These are phyloP conservation scores for Echites panduratus DNA, from an alignment of 257 asterid species.

Conservation along the genomic window DNA sequence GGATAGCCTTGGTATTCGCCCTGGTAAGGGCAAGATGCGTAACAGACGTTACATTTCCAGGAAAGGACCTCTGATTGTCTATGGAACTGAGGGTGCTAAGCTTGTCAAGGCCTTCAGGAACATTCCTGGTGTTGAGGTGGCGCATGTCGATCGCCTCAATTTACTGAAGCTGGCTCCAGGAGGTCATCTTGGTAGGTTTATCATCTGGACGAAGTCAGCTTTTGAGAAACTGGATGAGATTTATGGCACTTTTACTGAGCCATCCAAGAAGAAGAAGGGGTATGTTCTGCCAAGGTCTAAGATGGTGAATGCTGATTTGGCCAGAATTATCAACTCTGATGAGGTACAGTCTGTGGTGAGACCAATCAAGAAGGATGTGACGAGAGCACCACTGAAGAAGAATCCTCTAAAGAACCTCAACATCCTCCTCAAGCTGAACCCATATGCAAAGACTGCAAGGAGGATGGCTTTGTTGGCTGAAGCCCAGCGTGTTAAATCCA, in stretches of 20 bases:
- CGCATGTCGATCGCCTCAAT: slow-evolving; percentile 61
- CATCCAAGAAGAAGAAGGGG: slow-evolving; percentile 62
- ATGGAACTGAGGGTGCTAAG: slow-evolving; percentile 76
- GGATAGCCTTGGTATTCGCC: slow-evolving; percentile 52
- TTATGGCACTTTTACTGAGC: slow-evolving; percentile 63
- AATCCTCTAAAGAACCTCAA: slow-evolving; percentile 69
- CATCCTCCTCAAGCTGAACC: slow-evolving; percentile 67
- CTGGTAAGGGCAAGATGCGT: slow-evolving; percentile 81
- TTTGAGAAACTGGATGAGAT: slow-evolving; percentile 69
- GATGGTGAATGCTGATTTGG: slow-evolving; percentile 84
- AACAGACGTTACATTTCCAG: slow-evolving; percentile 64
- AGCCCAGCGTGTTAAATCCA: slow-evolving; percentile 67
- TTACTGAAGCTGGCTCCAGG: slow-evolving; percentile 74
- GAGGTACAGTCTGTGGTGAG: slow-evolving; percentile 87
- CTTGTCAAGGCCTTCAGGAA: slow-evolving; percentile 75
- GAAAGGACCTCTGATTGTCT: slow-evolving; percentile 73
- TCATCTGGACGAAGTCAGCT: slow-evolving; percentile 74
- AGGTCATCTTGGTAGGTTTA: slow-evolving; percentile 74
- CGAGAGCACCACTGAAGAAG: slow-evolving; percentile 68
- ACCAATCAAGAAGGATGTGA: slow-evolving; percentile 64
- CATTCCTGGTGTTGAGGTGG: slow-evolving; percentile 68
- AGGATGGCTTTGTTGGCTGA: slow-evolving; percentile 80
- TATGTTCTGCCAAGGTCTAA: slow-evolving; percentile 63
- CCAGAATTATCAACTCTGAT: slow-evolving; percentile 79
- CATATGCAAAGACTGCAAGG: slow-evolving; percentile 73